A percentile compares a stretch with the other conserved stretches of the same genome.
phyloP scores from a whole-genome alignment of 2,329 filamentous ascomycete species.

The Cadophora malorum region DNA sequence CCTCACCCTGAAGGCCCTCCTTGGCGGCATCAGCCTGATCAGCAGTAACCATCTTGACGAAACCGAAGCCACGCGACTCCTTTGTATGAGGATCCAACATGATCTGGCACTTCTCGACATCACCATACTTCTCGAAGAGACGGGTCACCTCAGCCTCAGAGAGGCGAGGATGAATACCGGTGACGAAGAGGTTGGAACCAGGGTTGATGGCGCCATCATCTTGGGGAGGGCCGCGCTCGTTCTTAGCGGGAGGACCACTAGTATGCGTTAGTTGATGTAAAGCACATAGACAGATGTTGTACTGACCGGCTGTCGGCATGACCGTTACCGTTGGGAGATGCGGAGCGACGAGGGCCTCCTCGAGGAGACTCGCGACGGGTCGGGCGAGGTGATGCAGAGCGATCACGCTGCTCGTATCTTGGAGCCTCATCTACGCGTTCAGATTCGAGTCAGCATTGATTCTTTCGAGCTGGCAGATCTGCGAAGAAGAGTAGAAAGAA shows the following conservation, averaged over 20 bases:
- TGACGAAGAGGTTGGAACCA: constrained; percentile 98
- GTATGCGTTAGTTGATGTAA: constrained; percentile 20
- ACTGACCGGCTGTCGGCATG: constrained; percentile 55
- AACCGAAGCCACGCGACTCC: constrained; percentile 97
- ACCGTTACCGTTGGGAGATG: constrained; percentile 62
- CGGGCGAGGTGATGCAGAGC: constrained; percentile 69
- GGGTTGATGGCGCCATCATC: constrained; percentile 88
- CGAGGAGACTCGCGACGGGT: constrained; percentile 58
- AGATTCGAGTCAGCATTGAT: constrained; percentile 34
- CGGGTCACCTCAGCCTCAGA: constrained; percentile 89
- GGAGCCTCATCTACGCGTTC: constrained; percentile 62
- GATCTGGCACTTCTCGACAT: constrained; percentile 99
- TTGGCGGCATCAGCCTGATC: constrained; percentile 97
- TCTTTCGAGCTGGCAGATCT: neutral
- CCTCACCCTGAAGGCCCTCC: constrained; percentile 93
- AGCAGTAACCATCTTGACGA: constrained; percentile 97
- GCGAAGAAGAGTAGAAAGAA: neutral
- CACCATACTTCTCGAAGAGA: constrained; percentile 98
- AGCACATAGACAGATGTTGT: neutral
- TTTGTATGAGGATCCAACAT: constrained; percentile 99
- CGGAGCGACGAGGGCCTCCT: constrained; percentile 67
- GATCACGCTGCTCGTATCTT: constrained; percentile 71
- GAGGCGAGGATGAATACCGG: constrained; percentile 93
- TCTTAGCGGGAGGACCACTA: constrained; percentile 57
- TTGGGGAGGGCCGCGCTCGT: constrained; percentile 55